Conservation (phyloP, 139 green algal genomes). For the Nannochloris sp. region DNA sequence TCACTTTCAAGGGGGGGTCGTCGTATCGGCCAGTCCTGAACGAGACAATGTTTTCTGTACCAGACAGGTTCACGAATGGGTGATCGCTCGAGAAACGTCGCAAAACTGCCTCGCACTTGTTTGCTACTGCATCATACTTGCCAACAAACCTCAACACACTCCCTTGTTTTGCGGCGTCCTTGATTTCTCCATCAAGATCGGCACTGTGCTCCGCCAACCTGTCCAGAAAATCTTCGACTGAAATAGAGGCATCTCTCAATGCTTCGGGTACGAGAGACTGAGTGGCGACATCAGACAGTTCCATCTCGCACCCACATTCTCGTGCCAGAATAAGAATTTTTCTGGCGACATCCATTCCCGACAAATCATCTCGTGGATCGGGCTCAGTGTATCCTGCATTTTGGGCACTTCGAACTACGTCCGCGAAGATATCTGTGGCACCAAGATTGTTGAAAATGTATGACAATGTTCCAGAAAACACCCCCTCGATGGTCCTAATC, state of each 20-base stretch:
- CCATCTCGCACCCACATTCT: slow-evolving; percentile 65
- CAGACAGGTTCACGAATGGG: slow-evolving; percentile 75
- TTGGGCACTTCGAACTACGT: slow-evolving; percentile 52
- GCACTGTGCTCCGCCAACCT: slow-evolving; percentile 66
- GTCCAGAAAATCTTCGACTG: slow-evolving; percentile 61
- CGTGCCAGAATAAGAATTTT: slow-evolving; percentile 86
- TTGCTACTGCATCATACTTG: slow-evolving; percentile 57
- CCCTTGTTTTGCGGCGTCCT: slow-evolving; percentile 51
- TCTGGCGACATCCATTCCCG: slow-evolving; percentile 57
- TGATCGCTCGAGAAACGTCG: slow-evolving; percentile 51
- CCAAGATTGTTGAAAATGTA: slow-evolving; percentile 78
- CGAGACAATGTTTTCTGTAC: slow-evolving; percentile 85
- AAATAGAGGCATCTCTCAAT: slow-evolving; percentile 21
- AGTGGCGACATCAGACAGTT: slow-evolving; percentile 61
- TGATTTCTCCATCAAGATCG: slow-evolving; percentile 46
- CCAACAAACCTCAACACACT: slow-evolving; percentile 86
- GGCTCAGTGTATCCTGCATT: slow-evolving; percentile 65
- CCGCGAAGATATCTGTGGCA: slow-evolving; percentile 35
- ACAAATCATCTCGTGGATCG: slow-evolving; percentile 68
- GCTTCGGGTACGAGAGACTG: slow-evolving; percentile 72
- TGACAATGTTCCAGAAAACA: slow-evolving; percentile 63
- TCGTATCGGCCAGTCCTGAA: slow-evolving; percentile 72
- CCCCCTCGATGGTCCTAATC: slow-evolving; percentile 48
- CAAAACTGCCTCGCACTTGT: slow-evolving; percentile 49
- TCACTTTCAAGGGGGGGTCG: slow-evolving; percentile 68